Percentiles rank a stretch among this genome's conserved stretches.
Evolutionary conservation across 306 rosid species (phyloP).

Genomic region (Vicia villosa): DNA sequence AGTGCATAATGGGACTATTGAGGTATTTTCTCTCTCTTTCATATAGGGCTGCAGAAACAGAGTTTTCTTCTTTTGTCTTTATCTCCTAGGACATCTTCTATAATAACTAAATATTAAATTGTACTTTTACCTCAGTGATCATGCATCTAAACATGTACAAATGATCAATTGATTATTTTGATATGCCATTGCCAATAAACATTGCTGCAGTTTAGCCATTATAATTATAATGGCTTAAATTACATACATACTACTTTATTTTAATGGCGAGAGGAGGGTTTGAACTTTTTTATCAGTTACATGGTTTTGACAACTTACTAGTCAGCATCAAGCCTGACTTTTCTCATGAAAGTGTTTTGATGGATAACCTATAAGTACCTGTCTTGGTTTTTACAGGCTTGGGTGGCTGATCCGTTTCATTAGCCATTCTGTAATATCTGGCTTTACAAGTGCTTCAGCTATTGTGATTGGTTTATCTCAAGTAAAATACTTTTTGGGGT

Average conservation of each 20-base stretch:
- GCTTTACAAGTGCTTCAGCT: conserved; percentile 95
- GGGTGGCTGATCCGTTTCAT: conserved; percentile 98
- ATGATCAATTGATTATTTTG: conserved; percentile 22
- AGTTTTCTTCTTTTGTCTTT: conserved; percentile 1
- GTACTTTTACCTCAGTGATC: conserved; percentile 18
- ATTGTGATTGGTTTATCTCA: conserved; percentile 95
- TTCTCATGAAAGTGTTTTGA: conserved; percentile 30
- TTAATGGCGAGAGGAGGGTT: conserved; percentile 7
- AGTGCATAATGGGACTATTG: conserved; percentile 91
- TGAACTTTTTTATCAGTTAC: conserved; percentile 23
- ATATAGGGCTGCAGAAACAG: conserved; percentile 16
- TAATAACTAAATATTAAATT: conserved; percentile 7
- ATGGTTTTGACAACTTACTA: conserved; percentile 15
- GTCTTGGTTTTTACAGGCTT: conserved; percentile 68
- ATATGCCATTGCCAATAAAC: conserved; percentile 2
- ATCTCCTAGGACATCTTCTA: conserved; percentile 1
- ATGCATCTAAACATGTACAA: not conserved
- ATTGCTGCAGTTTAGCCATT: conserved; percentile 1
- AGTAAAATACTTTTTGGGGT: conserved; percentile 89
- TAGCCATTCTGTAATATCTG: conserved; percentile 99
- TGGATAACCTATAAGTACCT: conserved; percentile 2
- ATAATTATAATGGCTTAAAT: conserved; percentile 21
- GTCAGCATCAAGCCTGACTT: conserved; percentile 22
- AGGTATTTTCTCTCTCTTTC: conserved; percentile 59
- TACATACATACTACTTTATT: conserved; percentile 1